Evolutionary conservation across 1,284 basidiomycete species (phyloP).

Genomic region (Ustilago nuda): DNA sequence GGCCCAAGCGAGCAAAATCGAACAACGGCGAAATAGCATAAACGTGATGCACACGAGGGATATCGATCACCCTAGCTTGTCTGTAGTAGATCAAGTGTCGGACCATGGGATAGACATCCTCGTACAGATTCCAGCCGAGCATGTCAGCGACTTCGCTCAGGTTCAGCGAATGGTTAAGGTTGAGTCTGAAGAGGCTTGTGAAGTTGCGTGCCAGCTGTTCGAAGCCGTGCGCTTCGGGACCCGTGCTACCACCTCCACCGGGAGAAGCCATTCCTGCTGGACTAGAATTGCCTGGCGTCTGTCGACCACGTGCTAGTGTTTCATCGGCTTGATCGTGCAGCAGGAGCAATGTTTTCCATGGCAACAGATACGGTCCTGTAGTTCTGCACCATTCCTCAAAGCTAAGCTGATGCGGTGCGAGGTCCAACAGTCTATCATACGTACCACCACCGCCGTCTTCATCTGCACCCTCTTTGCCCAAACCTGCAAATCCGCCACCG

Average conservation of each 20-base stretch:
- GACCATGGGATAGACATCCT: slow-evolving; percentile 86
- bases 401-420: slow-evolving; percentile 31
- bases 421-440: slow-evolving; percentile 29
- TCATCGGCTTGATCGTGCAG: slow-evolving; percentile 70
- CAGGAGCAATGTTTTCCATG: slow-evolving; percentile 90
- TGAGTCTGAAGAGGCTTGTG: slow-evolving; percentile 41
- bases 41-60: slow-evolving; percentile 84
- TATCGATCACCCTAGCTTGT: slow-evolving; percentile 87
- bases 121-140: slow-evolving; percentile 86
- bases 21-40: slow-evolving; percentile 74
- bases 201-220: slow-evolving; percentile 52
- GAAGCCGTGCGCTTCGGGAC: slow-evolving; percentile 41
- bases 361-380: slow-evolving; percentile 78
- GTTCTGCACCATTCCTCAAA: slow-evolving; percentile 63
- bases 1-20: slow-evolving; percentile 73
- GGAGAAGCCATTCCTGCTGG: slow-evolving; percentile 16
- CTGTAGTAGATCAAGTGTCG: slow-evolving; percentile 90
- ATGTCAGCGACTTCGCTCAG: slow-evolving; percentile 86
- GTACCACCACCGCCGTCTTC: slow-evolving; percentile 37
- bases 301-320: slow-evolving; percentile 11
- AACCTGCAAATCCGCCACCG: slow-evolving; percentile 48
- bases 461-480: slow-evolving; percentile 40
- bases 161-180: slow-evolving; percentile 70
- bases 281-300: slow-evolving; percentile 15
- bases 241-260: slow-evolving; percentile 3